Percentiles rank a stretch among this genome's conserved stretches.
These are phyloP conservation scores for Phaffomyces opuntiae DNA, from an alignment of 805 yeast genomes.

Conservation along the genomic window DNA sequence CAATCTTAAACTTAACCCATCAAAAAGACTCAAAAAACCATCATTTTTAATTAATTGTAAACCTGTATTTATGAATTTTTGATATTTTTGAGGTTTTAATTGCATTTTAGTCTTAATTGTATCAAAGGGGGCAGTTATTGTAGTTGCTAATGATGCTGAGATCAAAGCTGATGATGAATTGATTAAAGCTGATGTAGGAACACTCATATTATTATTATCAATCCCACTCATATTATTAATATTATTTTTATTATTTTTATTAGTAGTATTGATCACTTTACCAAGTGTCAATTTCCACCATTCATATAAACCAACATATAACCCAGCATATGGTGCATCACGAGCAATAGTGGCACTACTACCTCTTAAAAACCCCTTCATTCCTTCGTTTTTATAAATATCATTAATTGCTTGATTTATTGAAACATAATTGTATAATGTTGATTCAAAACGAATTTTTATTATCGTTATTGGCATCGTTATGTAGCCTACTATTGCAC, in stretches of 20 bases:
- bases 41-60: too few relatives aligned
- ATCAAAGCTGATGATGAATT: conserved; percentile 71
- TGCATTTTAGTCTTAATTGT: conserved; percentile 91
- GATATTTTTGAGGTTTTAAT: too few relatives aligned
- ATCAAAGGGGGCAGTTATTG: conserved; percentile 91
- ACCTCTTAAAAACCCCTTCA: conserved; percentile 77
- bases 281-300: conserved; percentile 57
- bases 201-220: too few relatives aligned
- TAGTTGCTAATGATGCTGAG: conserved; percentile 76
- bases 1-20: conserved; percentile 77
- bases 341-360: conserved; percentile 80
- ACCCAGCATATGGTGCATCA: conserved; percentile 96
- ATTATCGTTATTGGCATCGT: conserved; percentile 94
- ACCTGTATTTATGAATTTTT: too few relatives aligned
- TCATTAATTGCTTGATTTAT: conserved; percentile 51
- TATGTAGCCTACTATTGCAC: conserved; percentile 75
- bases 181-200: conserved; percentile 44
- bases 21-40: conserved; percentile 54
- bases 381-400: conserved; percentile 46
- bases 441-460: conserved; percentile 85
- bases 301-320: conserved; percentile 83
- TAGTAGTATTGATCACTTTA: conserved; percentile 4
- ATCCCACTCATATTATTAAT: not conserved
- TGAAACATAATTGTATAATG: conserved; percentile 61
- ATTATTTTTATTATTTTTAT: not conserved